Conservation (phyloP, 163 green algal species). For the Coccomyxa subellipsoidea region DNA sequence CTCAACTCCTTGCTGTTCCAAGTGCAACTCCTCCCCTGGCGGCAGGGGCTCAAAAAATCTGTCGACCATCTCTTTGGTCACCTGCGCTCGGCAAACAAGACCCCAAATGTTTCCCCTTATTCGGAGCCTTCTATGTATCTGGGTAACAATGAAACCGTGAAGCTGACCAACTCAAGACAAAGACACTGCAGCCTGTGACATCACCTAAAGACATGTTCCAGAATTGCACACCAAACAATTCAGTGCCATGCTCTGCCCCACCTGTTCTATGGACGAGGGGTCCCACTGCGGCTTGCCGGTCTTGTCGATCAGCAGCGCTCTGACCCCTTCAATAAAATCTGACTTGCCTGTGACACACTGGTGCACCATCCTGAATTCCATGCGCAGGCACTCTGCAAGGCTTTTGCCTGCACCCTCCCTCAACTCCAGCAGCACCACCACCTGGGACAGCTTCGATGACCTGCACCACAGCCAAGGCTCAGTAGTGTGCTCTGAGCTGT, state of each 20-base stretch:
- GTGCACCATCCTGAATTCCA: slow-evolving; percentile 53
- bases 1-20: slow-evolving; percentile 4
- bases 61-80: slow-evolving; percentile 21
- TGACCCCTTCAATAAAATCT: slow-evolving; percentile 63
- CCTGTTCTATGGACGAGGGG: slow-evolving; percentile 45
- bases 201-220: neutral
- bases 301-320: slow-evolving; percentile 68
- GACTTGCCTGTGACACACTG: slow-evolving; percentile 31
- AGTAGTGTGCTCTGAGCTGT: neutral
- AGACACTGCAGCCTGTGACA: neutral
- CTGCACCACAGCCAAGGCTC: slow-evolving; percentile 25
- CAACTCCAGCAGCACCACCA: slow-evolving; percentile 60
- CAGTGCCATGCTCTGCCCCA: slow-evolving; percentile 17
- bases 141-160: neutral
- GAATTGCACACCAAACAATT: neutral
- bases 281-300: slow-evolving; percentile 53
- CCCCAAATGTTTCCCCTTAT: neutral
- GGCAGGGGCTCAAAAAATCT: slow-evolving; percentile 32
- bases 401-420: slow-evolving; percentile 29
- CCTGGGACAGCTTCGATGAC: slow-evolving; percentile 65
- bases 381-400: slow-evolving; percentile 55
- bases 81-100: slow-evolving; percentile 21
- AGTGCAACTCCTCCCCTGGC: slow-evolving; percentile 25
- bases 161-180: neutral
- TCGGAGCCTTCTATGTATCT: too few relatives aligned